A percentile compares a stretch with the other conserved stretches of the same genome.
These are phyloP conservation scores for Starmera caribaea DNA, from an alignment of 805 yeast species.

Conservation along the genomic window DNA sequence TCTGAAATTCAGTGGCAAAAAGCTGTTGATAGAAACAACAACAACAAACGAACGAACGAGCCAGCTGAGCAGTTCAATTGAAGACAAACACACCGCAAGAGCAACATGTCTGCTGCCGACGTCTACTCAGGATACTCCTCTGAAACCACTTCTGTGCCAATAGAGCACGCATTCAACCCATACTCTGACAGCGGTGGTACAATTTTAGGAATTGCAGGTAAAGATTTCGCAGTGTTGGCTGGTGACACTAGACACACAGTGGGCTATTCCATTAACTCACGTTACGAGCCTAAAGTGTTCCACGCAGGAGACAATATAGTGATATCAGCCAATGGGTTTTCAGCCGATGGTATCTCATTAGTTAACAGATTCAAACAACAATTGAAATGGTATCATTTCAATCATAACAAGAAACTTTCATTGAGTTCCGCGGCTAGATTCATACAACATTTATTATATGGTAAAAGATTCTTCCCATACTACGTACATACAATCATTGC, in stretches of 20 bases:
- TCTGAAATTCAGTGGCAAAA: too few relatives aligned
- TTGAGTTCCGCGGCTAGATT: conserved; percentile 78
- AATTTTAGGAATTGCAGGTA: conserved; percentile 94
- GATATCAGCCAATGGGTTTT: conserved; percentile 91
- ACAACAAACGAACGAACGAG: background rate
- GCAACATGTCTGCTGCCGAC: conserved; percentile 22
- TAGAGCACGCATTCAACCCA: conserved; percentile 89
- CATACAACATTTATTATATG: conserved; percentile 81
- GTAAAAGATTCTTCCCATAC: conserved; percentile 93
- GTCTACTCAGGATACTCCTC: conserved; percentile 60
- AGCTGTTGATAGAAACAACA: background rate
- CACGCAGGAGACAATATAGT: conserved; percentile 81
- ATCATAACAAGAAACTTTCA: conserved; percentile 64
- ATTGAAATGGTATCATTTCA: conserved; percentile 88
- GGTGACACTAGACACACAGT: conserved; percentile 97
- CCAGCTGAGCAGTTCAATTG: background rate
- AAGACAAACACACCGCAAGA: background rate
- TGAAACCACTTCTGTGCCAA: conserved; percentile 48
- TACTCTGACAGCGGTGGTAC: conserved; percentile 96
- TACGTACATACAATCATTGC: conserved; percentile 93
- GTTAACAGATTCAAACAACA: conserved; percentile 57
- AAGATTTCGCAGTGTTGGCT: conserved; percentile 92
- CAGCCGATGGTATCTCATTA: conserved; percentile 88
- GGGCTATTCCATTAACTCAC: conserved; percentile 88
- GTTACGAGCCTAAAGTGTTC: conserved; percentile 85